These are phyloP conservation scores for Yamadazyma spencermartinsiae DNA, from an alignment of 1,139 yeast species.

Conservation along the genomic window DNA sequence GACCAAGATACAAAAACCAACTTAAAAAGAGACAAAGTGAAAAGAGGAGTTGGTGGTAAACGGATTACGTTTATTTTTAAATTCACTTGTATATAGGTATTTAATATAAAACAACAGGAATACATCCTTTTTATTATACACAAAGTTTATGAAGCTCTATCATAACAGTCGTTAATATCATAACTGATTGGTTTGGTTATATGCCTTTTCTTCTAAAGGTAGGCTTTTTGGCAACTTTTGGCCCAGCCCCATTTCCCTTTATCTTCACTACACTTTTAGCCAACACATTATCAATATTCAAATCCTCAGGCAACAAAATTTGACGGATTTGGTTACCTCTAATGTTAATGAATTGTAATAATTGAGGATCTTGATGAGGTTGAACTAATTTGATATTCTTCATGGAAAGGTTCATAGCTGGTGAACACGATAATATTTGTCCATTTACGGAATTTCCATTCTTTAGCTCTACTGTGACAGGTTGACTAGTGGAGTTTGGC, in stretches of 20 bases:
- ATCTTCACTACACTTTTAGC: constrained; percentile 41
- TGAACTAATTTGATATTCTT: constrained; percentile 79
- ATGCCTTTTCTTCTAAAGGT: constrained; percentile 3
- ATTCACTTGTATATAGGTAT: constrained; percentile 1
- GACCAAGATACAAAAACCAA: constrained; percentile 63
- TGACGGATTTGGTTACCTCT: constrained; percentile 91
- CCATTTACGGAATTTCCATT: constrained; percentile 63
- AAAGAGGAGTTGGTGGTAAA: constrained; percentile 49
- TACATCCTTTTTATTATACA: background rate
- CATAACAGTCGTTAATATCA: background rate
- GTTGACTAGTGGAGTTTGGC: constrained; percentile 64
- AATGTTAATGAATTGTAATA: constrained; percentile 76
- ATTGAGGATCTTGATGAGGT: constrained; percentile 69
- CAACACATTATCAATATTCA: constrained; percentile 76
- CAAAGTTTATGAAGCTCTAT: background rate
- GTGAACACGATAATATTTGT: constrained; percentile 73
- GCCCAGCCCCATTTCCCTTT: constrained; percentile 46
- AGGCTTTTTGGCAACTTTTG: constrained; percentile 16
- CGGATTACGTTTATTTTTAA: background rate
- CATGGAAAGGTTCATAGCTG: constrained; percentile 88
- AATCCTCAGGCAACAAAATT: constrained; percentile 81
- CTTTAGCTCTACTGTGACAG: constrained; percentile 88
- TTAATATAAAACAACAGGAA: background rate
- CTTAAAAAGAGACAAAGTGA: constrained; percentile 51
- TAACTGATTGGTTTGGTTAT: background rate